phyloP scores from a whole-genome alignment of 192 early-diverging fungal genomes.

The Backusella australiensis region DNA sequence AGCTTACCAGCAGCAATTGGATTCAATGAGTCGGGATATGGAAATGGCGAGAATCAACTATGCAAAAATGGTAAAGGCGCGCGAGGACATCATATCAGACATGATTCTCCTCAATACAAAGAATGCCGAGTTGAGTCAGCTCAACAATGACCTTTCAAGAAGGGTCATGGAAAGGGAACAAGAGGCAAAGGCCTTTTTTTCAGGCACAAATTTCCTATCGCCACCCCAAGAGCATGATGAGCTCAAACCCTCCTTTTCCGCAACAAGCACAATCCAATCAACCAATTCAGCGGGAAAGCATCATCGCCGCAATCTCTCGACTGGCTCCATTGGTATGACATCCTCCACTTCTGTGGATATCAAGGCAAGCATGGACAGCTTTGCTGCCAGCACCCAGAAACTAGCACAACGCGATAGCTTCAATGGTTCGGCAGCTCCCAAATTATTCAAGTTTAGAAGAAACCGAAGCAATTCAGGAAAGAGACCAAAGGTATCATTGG shows the following conservation, averaged over 20 bases:
- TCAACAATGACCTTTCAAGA: slow-evolving; percentile 57
- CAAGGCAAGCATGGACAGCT: background rate
- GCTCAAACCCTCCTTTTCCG: background rate
- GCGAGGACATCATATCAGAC: slow-evolving; percentile 52
- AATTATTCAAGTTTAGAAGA: slow-evolving; percentile 56
- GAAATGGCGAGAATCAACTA: slow-evolving; percentile 41
- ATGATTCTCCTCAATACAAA: slow-evolving; percentile 49
- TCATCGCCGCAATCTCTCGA: slow-evolving; percentile 2
- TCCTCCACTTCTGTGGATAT: background rate
- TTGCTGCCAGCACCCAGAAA: background rate
- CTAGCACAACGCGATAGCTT: slow-evolving; percentile 39
- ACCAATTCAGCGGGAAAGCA: background rate
- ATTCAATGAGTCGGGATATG: slow-evolving; percentile 43
- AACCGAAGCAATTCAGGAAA: slow-evolving; percentile 41
- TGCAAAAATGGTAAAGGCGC: slow-evolving; percentile 34
- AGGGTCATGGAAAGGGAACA: slow-evolving; percentile 40
- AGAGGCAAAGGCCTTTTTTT: slow-evolving; percentile 36
- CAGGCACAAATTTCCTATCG: slow-evolving; percentile 29
- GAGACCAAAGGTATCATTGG: background rate
- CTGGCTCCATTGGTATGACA: slow-evolving; percentile 5
- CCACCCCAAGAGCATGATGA: background rate
- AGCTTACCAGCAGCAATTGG: slow-evolving; percentile 45
- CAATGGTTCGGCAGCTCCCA: slow-evolving; percentile 38
- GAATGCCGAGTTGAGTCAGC: slow-evolving; percentile 48
- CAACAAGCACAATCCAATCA: background rate